Evolutionary conservation across 225 moss, liverwort and hornwort species (phyloP).

Genomic region (Polytrichum formosum): DNA sequence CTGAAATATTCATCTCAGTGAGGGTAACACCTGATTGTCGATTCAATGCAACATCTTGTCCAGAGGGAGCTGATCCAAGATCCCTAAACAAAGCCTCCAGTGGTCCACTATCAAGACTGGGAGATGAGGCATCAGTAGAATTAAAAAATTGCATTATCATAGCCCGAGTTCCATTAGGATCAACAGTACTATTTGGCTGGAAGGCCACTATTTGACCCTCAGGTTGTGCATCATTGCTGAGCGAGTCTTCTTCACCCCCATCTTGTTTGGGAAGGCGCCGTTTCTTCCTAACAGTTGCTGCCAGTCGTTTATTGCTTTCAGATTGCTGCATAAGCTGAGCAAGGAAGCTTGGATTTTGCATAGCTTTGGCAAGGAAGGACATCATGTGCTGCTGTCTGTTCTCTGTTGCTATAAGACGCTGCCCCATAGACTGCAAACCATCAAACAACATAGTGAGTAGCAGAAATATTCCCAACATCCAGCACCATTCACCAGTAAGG

Average conservation of each 20-base stretch:
- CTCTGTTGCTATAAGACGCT: constrained; percentile 77
- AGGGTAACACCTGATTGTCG: constrained; percentile 72
- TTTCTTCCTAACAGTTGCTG: constrained; percentile 75
- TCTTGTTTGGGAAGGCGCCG: constrained; percentile 86
- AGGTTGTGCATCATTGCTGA: constrained; percentile 24
- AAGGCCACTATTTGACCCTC: constrained; percentile 83
- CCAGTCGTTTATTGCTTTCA: constrained; percentile 61
- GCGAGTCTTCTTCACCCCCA: constrained; percentile 33
- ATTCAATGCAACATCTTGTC: constrained; percentile 40
- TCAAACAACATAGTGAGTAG: neutral
- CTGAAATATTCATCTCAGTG: constrained; percentile 66
- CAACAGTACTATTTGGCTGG: constrained; percentile 42
- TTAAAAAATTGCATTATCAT: constrained; percentile 84
- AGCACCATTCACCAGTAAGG: neutral
- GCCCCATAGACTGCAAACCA: constrained; percentile 59
- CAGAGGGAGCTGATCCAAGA: constrained; percentile 48
- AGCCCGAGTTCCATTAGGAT: constrained; percentile 58
- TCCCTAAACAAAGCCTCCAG: constrained; percentile 78
- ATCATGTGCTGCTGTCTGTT: constrained; percentile 97
- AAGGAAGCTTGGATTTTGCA: constrained; percentile 95
- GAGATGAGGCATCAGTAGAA: constrained; percentile 41
- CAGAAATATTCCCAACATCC: neutral
- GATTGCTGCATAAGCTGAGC: constrained; percentile 87
- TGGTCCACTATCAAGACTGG: constrained; percentile 54
- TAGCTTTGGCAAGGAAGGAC: constrained; percentile 94